Percentiles rank a stretch among this genome's conserved stretches.
phyloP scores from a whole-genome alignment of 2,329 filamentous ascomycete species.

The Apiospora phragmitis region DNA sequence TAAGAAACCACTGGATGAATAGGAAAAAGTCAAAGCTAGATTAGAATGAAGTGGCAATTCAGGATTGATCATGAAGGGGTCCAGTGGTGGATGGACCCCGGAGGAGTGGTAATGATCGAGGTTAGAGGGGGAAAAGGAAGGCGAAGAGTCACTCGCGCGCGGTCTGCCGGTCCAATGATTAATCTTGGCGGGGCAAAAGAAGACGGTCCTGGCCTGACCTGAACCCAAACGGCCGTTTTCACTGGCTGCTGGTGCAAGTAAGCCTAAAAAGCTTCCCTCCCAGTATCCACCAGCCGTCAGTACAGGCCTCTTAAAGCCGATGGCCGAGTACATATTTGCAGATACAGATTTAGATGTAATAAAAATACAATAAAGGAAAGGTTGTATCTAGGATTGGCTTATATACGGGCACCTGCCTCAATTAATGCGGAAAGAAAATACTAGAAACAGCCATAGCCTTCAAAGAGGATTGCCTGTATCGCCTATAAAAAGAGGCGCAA shows the following conservation, averaged over 20 bases:
- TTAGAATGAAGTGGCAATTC: neutral
- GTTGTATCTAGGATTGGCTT: neutral
- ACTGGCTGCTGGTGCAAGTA: neutral
- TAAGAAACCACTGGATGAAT: neutral
- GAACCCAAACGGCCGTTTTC: neutral
- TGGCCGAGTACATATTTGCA: neutral
- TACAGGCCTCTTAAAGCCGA: neutral
- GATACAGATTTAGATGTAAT: neutral
- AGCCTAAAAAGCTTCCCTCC: neutral
- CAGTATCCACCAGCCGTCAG: neutral
- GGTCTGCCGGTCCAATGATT: neutral
- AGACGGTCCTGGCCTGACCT: neutral
- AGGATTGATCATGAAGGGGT: constrained; percentile 22
- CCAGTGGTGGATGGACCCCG: constrained; percentile 32
- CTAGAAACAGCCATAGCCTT: too few relatives aligned
- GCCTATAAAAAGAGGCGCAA: neutral
- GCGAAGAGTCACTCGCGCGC: constrained; percentile 7
- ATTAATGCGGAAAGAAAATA: too few relatives aligned
- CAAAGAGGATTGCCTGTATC: neutral
- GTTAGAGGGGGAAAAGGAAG: constrained; percentile 19
- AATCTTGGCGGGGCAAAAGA: constrained; percentile 7
- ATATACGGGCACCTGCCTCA: too few relatives aligned
- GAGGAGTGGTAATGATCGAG: constrained; percentile 18
- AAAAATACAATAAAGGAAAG: neutral
- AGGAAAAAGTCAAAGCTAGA: neutral